phyloP scores from a whole-genome alignment of 345 rosid species.

The Populus pruinosa region DNA sequence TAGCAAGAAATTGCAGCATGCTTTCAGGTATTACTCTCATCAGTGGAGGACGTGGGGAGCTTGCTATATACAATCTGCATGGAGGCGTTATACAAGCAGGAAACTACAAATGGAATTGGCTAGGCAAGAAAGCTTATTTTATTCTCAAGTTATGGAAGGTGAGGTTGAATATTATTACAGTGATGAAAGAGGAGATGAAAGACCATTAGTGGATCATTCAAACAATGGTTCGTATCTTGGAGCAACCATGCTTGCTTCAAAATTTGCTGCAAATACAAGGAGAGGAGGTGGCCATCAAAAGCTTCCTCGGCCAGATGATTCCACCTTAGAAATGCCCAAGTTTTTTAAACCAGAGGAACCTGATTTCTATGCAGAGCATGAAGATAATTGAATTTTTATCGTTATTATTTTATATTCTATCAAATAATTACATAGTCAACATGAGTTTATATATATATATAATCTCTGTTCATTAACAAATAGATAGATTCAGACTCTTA shows the following conservation, averaged over 20 bases:
- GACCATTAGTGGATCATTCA: constrained; percentile 13
- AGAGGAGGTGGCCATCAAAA: constrained; percentile 42
- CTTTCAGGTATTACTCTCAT: constrained; percentile 94
- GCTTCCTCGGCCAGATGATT: constrained; percentile 24
- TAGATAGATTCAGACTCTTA: background rate
- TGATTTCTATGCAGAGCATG: constrained; percentile 40
- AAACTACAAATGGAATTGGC: constrained; percentile 56
- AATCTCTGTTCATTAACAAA: background rate
- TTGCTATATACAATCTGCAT: constrained; percentile 76
- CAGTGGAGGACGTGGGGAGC: constrained; percentile 95
- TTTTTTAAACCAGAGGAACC: constrained; percentile 77
- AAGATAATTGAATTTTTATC: background rate
- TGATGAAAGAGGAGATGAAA: constrained; percentile 24
- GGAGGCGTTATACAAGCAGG: constrained; percentile 71
- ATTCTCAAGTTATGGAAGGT: constrained; percentile 12
- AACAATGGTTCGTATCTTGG: constrained; percentile 42
- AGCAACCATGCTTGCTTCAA: constrained; percentile 64
- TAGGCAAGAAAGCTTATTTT: constrained; percentile 38
- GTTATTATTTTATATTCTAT: background rate
- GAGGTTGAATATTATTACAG: constrained; percentile 28
- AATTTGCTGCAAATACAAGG: constrained; percentile 62
- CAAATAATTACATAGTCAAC: background rate
- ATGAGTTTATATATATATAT: background rate
- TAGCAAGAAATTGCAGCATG: constrained; percentile 83
- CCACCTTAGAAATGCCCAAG: constrained; percentile 67